A percentile compares a stretch with the other conserved stretches of the same genome.
These are phyloP conservation scores for Musa beccarii DNA, from an alignment of 176 grass and related monocot genomes.

Conservation along the genomic window DNA sequence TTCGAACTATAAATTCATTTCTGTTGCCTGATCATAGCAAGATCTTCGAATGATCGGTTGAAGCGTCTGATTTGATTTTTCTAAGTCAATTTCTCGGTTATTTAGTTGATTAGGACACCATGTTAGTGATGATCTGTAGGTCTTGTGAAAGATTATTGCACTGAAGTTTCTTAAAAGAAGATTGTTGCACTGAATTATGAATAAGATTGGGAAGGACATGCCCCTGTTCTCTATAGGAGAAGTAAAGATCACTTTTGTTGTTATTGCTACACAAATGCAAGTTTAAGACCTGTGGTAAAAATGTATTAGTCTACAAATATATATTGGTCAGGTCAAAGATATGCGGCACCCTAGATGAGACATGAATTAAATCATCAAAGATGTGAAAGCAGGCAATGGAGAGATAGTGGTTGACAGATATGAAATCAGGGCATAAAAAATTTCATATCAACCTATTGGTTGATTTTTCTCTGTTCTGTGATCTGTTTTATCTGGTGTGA, in stretches of 20 bases:
- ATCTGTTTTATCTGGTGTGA: background rate
- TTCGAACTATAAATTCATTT: too few species aligned
- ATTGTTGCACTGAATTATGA: too few species aligned
- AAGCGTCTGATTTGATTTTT: background rate
- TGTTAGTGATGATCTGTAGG: background rate
- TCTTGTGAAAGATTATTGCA: background rate
- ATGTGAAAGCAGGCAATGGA: background rate
- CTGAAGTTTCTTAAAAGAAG: background rate
- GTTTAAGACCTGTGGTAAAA: too few species aligned
- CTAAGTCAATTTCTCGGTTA: background rate
- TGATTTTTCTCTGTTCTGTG: background rate
- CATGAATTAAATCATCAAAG: too few species aligned
- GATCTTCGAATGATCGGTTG: background rate
- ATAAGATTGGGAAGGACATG: too few species aligned
- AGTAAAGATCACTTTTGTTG: too few species aligned
- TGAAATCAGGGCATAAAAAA: background rate
- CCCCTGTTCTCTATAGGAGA: too few species aligned
- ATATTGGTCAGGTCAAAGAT: too few species aligned
- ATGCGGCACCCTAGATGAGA: too few species aligned
- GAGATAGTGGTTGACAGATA: background rate
- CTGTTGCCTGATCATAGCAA: too few species aligned
- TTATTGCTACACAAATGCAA: too few species aligned
- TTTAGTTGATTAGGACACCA: background rate
- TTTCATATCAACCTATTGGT: background rate
- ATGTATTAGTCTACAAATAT: too few species aligned